Conservation (phyloP, 2,329 filamentous ascomycete species). For the Passalora sequoiae region DNA sequence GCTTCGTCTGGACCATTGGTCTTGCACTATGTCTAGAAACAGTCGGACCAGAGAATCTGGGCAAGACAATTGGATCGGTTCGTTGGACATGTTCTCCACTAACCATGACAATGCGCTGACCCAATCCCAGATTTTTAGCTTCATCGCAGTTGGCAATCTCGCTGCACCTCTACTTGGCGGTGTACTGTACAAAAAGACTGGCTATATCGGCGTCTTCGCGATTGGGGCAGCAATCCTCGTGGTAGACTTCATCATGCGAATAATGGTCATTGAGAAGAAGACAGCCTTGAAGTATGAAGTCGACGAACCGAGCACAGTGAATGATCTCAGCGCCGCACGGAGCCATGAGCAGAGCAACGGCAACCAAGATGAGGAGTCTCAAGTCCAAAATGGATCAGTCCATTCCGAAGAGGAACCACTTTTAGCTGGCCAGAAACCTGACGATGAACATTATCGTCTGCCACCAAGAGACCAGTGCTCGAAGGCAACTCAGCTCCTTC, state of each 20-base stretch:
- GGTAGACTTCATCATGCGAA: constrained; percentile 56
- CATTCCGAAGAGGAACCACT: constrained; percentile 37
- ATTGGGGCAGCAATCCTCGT: constrained; percentile 51
- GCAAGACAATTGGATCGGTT: constrained; percentile 57
- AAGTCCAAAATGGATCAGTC: constrained; percentile 9
- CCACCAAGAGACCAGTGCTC: constrained; percentile 35
- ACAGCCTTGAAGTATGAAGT: constrained; percentile 45
- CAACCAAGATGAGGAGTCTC: constrained; percentile 17
- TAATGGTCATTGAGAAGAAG: constrained; percentile 60
- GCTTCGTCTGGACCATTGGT: constrained; percentile 57
- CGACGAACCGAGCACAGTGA: constrained; percentile 24
- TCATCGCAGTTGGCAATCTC: constrained; percentile 55
- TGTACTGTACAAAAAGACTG: constrained; percentile 54
- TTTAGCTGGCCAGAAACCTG: constrained; percentile 31
- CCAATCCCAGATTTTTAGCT: constrained; percentile 54
- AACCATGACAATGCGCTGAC: too few relatives aligned
- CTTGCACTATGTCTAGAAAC: constrained; percentile 57
- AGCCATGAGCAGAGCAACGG: constrained; percentile 17
- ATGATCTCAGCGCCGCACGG: constrained; percentile 17
- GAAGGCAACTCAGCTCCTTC: constrained; percentile 34
- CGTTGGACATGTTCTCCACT: too few relatives aligned
- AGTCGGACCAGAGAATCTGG: constrained; percentile 52
- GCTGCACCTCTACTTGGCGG: constrained; percentile 57
- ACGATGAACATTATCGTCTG: constrained; percentile 43
- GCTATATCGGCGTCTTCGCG: constrained; percentile 55